Conservation (phyloP, 768 basidiomycete species). For the Termitomyces sp. region DNA sequence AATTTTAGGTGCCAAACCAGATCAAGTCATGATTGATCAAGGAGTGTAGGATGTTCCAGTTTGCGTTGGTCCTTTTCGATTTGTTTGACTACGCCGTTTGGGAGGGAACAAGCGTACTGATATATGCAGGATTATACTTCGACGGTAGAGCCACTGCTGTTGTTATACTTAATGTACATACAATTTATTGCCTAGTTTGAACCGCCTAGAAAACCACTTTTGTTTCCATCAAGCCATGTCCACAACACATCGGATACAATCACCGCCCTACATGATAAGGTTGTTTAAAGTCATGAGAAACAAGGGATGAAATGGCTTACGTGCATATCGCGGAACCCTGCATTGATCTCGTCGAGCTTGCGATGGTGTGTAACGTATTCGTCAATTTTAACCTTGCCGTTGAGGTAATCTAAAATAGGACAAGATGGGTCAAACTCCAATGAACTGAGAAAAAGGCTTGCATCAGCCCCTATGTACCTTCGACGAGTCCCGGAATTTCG, state of each 20-base stretch:
- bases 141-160: not conserved
- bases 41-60: slow-evolving; percentile 28
- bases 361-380: slow-evolving; percentile 93
- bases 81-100: too few relatives aligned
- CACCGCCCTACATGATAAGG: slow-evolving; percentile 47
- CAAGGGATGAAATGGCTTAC: slow-evolving; percentile 40
- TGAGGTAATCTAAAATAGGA: slow-evolving; percentile 60
- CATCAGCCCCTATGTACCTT: slow-evolving; percentile 43
- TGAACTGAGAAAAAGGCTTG: not conserved
- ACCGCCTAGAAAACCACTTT: not conserved
- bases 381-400: slow-evolving; percentile 82
- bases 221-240: slow-evolving; percentile 58
- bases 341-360: slow-evolving; percentile 68
- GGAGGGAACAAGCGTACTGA: not conserved
- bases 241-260: slow-evolving; percentile 94
- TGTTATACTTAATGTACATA: slow-evolving; percentile 6
- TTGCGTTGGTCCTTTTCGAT: not conserved
- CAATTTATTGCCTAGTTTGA: slow-evolving; percentile 4
- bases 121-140: slow-evolving; percentile 7
- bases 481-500: slow-evolving; percentile 89
- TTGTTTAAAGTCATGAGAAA: not conserved
- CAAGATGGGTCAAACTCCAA: not conserved
- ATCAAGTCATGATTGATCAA: slow-evolving; percentile 43
- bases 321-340: slow-evolving; percentile 95
- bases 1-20: slow-evolving; percentile 47